Evolutionary conservation across 2,329 filamentous ascomycete genomes (phyloP).

Genomic region (Atkinsonella hypoxylon): DNA sequence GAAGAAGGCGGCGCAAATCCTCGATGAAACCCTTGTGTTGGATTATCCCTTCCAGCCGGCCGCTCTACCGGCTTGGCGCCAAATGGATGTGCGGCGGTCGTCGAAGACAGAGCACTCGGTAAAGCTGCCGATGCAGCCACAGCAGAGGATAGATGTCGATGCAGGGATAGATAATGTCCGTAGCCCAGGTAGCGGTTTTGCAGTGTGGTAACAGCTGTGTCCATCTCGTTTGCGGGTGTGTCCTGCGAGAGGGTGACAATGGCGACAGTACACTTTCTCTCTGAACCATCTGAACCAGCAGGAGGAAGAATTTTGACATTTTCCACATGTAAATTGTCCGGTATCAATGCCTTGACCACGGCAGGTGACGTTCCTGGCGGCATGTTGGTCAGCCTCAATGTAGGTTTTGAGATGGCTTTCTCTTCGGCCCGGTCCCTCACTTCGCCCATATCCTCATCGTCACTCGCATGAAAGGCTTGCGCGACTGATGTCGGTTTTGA

Average conservation of each 20-base stretch:
- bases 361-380: constrained; percentile 49
- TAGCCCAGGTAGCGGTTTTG: constrained; percentile 79
- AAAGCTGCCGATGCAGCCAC: constrained; percentile 15
- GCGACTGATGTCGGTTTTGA: constrained; percentile 43
- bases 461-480: constrained; percentile 60
- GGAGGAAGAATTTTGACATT: constrained; percentile 54
- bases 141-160: constrained; percentile 72
- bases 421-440: constrained; percentile 37
- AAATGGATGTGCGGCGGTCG: constrained; percentile 52
- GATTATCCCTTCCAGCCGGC: constrained; percentile 15
- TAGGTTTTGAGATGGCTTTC: constrained; percentile 49
- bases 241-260: constrained; percentile 74
- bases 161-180: constrained; percentile 70
- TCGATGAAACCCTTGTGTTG: constrained; percentile 33
- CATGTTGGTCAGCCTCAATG: constrained; percentile 47
- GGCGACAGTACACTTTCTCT: constrained; percentile 62
- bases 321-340: constrained; percentile 52
- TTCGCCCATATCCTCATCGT: constrained; percentile 39
- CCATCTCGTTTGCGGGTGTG: constrained; percentile 73
- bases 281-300: constrained; percentile 36
- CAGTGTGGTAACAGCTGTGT: constrained; percentile 62
- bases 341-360: constrained; percentile 47
- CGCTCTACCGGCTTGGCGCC: constrained; percentile 58
- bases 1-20: constrained; percentile 69
- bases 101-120: constrained; percentile 18